phyloP scores from a whole-genome alignment of 345 rosid species.

The Sonneratia caseolaris region DNA sequence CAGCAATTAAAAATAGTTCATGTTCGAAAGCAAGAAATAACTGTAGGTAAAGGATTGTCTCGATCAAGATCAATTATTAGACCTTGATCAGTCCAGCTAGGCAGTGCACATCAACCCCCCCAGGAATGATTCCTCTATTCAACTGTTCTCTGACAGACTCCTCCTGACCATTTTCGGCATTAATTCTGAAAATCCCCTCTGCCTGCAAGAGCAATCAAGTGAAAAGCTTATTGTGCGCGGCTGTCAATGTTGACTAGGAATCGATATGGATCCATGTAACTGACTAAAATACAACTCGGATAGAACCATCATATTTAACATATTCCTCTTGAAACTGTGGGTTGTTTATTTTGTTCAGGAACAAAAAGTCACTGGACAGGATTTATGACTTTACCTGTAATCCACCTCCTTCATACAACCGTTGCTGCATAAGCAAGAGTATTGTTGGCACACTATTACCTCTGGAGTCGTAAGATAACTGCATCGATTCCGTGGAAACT shows the following conservation, averaged over 20 bases:
- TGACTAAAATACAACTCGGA: background rate
- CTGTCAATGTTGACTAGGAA: background rate
- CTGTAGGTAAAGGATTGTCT: background rate
- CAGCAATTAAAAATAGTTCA: background rate
- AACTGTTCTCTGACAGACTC: conserved; percentile 37
- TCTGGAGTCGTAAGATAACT: conserved; percentile 37
- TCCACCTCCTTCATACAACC: conserved; percentile 35
- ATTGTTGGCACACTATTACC: conserved; percentile 45
- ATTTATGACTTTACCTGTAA: conserved; percentile 25
- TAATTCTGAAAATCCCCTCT: conserved; percentile 45
- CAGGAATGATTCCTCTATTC: conserved; percentile 35
- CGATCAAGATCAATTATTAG: background rate
- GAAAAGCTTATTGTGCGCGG: background rate
- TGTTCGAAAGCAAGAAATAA: background rate
- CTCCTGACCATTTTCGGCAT: conserved; percentile 38
- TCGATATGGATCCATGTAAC: background rate
- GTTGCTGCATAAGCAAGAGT: conserved; percentile 38
- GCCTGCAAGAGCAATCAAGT: conserved; percentile 20
- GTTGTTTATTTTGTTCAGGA: background rate
- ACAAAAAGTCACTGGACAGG: background rate
- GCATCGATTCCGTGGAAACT: conserved; percentile 47
- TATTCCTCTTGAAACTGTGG: background rate
- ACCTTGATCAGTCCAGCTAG: conserved; percentile 48
- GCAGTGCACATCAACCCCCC: conserved; percentile 34
- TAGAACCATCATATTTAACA: background rate